These are phyloP conservation scores for Cryptosporidium sp. DNA, from an alignment of 169 alveolate species.

Conservation along the genomic window DNA sequence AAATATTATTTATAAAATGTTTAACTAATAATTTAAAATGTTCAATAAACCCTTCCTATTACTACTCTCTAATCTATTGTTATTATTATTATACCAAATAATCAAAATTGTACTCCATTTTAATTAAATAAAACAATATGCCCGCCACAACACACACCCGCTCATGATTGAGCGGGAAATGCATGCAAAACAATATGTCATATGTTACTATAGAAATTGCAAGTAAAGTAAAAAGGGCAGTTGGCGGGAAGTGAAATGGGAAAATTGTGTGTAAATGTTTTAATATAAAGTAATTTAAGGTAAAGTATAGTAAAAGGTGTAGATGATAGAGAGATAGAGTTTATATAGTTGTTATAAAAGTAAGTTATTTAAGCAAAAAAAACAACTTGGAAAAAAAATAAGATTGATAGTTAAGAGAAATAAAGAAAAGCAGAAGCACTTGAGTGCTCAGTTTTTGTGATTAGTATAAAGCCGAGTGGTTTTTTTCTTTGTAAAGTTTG, in stretches of 20 bases:
- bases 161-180: not conserved
- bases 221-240: not conserved
- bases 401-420: not conserved
- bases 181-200: not conserved
- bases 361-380: not conserved
- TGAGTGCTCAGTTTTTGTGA: not conserved
- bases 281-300: not conserved
- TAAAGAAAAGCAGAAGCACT: not conserved
- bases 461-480: not conserved
- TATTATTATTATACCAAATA: not conserved
- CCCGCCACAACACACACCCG: not conserved
- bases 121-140: no score
- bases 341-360: not conserved
- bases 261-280: not conserved
- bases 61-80: no score
- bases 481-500: not conserved
- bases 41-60: no score
- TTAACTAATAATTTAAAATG: no score
- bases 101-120: not conserved
- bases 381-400: not conserved
- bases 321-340: not conserved
- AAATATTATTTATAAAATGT: no score
- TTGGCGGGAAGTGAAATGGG: not conserved
- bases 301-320: no score
- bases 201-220: not conserved